Evolutionary conservation across 2,329 filamentous ascomycete species (phyloP).

Genomic region (Juglanconis juglandina): DNA sequence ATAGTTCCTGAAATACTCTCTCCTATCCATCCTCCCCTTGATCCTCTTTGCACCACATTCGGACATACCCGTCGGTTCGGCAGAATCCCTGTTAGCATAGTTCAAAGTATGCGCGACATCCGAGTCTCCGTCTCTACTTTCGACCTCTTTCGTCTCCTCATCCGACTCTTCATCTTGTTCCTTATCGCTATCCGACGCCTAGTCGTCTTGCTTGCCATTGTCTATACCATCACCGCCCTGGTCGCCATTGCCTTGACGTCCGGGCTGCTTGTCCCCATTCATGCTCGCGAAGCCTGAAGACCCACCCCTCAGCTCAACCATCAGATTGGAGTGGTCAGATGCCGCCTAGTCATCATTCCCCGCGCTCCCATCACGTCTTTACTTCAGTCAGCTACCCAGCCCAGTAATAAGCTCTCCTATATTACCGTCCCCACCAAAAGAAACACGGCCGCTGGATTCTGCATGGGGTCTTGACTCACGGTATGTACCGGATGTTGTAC

Average conservation of each 20-base stretch:
- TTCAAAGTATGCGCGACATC: not conserved
- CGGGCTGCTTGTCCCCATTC: not conserved
- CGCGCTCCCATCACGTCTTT: constrained; percentile 54
- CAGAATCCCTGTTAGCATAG: not conserved
- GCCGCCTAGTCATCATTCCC: constrained; percentile 40
- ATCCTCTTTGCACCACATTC: not conserved
- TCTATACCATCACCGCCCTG: not conserved
- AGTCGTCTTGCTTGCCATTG: not conserved
- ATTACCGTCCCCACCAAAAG: not conserved
- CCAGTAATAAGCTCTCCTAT: not conserved
- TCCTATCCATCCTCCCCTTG: not conserved
- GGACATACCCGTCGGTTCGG: not conserved
- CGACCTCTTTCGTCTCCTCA: no score
- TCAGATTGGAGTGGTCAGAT: constrained; percentile 12
- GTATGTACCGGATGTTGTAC: constrained; percentile 62
- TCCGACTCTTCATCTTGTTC: not conserved
- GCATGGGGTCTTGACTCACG: constrained; percentile 42
- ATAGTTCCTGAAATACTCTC: not conserved
- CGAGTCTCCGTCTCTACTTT: not conserved
- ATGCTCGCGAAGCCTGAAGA: not conserved
- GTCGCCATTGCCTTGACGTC: not conserved
- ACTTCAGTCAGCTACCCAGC: constrained; percentile 3
- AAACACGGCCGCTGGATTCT: not conserved
- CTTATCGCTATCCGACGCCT: not conserved
- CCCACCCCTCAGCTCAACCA: constrained; percentile 7